Conservation (phyloP, 1,284 basidiomycete species). For the Wallemia hederae region DNA sequence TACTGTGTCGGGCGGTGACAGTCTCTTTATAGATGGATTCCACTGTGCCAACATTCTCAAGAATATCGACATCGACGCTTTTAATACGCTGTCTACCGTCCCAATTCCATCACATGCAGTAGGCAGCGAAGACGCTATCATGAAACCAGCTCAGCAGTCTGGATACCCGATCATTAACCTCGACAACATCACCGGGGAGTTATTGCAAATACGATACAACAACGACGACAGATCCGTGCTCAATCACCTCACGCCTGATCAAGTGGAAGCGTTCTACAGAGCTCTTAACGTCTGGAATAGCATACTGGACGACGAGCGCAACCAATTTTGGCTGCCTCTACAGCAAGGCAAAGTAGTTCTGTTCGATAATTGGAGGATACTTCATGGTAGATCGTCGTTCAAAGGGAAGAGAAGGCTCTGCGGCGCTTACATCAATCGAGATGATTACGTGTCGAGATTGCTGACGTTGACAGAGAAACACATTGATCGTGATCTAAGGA, state of each 20-base stretch:
- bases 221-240: slow-evolving; percentile 74
- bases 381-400: slow-evolving; percentile 76
- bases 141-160: slow-evolving; percentile 28
- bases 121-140: slow-evolving; percentile 35
- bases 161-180: slow-evolving; percentile 32
- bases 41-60: slow-evolving; percentile 54
- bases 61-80: slow-evolving; percentile 39
- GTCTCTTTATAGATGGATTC: slow-evolving; percentile 81
- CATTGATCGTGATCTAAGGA: neutral
- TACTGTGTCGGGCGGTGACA: slow-evolving; percentile 49
- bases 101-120: slow-evolving; percentile 63
- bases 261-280: slow-evolving; percentile 53
- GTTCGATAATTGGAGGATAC: slow-evolving; percentile 74
- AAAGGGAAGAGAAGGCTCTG: slow-evolving; percentile 69
- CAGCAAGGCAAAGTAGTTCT: slow-evolving; percentile 54
- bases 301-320: slow-evolving; percentile 42
- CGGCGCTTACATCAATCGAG: slow-evolving; percentile 74
- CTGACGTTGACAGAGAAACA: slow-evolving; percentile 28
- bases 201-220: slow-evolving; percentile 69
- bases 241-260: slow-evolving; percentile 25
- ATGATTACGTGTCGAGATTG: slow-evolving; percentile 56
- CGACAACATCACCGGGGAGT: slow-evolving; percentile 23
- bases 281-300: slow-evolving; percentile 53
- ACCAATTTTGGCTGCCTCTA: slow-evolving; percentile 74
- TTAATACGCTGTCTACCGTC: slow-evolving; percentile 36